These are phyloP conservation scores for Aureobasidium sp. DNA, from an alignment of 2,329 filamentous ascomycete genomes.

Conservation along the genomic window DNA sequence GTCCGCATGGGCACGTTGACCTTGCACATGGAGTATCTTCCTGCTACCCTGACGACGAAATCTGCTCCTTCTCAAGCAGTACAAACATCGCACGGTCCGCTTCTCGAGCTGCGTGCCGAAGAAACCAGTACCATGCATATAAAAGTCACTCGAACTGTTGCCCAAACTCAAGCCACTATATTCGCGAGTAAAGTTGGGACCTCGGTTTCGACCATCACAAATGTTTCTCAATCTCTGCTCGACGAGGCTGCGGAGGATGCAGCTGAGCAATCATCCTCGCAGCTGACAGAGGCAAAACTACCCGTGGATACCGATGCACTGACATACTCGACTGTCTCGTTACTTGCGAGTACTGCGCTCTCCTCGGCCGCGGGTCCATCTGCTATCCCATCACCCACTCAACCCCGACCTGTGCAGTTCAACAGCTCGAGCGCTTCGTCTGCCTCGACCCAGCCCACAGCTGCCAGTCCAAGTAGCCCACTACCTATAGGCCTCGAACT, in stretches of 20 bases:
- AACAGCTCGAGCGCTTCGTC: not conserved
- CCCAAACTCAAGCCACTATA: not conserved
- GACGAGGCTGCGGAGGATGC: not conserved
- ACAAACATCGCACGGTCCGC: not conserved
- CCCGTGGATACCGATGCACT: not conserved
- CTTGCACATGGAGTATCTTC: not conserved
- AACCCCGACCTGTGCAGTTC: not conserved
- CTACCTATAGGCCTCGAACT: conserved; percentile 6
- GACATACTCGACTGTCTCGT: conserved; percentile 2
- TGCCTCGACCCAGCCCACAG: not conserved
- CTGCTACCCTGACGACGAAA: not conserved
- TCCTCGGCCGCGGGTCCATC: not conserved
- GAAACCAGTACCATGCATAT: conserved; percentile 10
- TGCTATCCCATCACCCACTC: not conserved
- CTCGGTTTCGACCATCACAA: conserved; percentile 1
- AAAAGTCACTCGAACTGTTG: conserved; percentile 9
- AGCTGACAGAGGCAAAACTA: not conserved
- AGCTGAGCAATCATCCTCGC: not conserved
- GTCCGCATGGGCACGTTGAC: conserved; percentile 1
- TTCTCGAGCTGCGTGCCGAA: conserved; percentile 1
- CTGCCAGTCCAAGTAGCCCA: not conserved
- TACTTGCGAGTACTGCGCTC: not conserved
- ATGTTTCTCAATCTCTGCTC: not conserved
- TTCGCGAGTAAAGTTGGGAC: conserved; percentile 12
- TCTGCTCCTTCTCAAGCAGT: not conserved